Conservation (phyloP, 106 monocot species). For the Triglochin maritima region DNA sequence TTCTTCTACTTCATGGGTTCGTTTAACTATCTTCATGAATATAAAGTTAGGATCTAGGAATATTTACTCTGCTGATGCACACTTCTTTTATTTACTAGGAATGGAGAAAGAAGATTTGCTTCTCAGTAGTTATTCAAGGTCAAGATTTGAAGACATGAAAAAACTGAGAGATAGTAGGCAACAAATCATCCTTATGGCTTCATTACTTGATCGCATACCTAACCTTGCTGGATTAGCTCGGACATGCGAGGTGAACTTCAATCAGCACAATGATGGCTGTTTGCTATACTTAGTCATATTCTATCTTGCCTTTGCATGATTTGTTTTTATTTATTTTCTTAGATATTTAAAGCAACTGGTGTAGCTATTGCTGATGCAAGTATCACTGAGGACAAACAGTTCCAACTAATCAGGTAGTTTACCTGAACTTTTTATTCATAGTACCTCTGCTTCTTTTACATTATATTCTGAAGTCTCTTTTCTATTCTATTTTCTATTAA, state of each 20-base stretch:
- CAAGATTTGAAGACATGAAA: constrained; percentile 46
- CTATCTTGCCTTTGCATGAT: neutral
- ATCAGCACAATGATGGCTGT: neutral
- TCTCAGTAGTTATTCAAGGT: constrained; percentile 32
- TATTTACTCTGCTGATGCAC: neutral
- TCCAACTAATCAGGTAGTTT: constrained; percentile 81
- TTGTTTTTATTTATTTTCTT: neutral
- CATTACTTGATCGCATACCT: constrained; percentile 89
- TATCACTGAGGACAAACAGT: constrained; percentile 74
- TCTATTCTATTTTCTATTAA: no score
- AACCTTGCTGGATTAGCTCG: constrained; percentile 93
- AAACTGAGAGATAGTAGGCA: constrained; percentile 51
- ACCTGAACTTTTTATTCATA: neutral
- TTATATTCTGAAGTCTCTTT: neutral
- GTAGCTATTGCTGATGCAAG: constrained; percentile 64
- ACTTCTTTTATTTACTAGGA: constrained; percentile 23
- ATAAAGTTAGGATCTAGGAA: no score
- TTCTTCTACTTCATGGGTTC: no score
- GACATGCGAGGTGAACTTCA: constrained; percentile 70
- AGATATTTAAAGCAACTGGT: constrained; percentile 75
- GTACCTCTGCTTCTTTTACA: neutral
- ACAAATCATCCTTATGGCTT: constrained; percentile 76
- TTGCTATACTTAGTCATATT: neutral
- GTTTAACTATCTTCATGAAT: no score
- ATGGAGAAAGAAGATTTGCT: constrained; percentile 81